phyloP scores from a whole-genome alignment of 306 rosid species.

The Benincasa hispida region DNA sequence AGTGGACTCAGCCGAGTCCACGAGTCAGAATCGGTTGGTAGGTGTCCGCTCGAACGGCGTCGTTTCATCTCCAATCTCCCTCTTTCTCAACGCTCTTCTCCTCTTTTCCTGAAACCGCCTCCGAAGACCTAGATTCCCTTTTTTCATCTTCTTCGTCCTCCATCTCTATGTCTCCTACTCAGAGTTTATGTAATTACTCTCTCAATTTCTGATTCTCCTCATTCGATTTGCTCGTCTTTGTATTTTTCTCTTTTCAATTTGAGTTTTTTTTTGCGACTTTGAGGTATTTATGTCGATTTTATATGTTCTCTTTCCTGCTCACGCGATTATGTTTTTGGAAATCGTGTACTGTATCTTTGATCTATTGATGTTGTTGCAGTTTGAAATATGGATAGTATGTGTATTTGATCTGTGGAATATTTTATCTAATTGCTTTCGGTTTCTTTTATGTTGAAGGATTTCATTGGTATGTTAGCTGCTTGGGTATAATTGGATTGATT shows the following conservation, averaged over 20 bases:
- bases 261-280: not conserved
- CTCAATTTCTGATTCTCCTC: not conserved
- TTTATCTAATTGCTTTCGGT: conserved; percentile 1
- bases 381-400: not conserved
- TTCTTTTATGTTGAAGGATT: not conserved
- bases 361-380: not conserved
- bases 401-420: not conserved
- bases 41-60: not conserved
- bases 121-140: conserved; percentile 4
- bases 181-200: not conserved
- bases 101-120: not conserved
- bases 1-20: not conserved
- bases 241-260: not conserved
- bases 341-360: not conserved
- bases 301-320: not conserved
- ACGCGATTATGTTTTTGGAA: not conserved
- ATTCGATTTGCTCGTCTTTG: not conserved
- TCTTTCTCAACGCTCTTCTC: not conserved
- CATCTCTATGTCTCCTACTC: not conserved
- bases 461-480: not conserved
- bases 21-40: not conserved
- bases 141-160: not conserved
- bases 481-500: not conserved
- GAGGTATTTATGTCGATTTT: not conserved
- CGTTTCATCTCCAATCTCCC: not conserved